Conservation (phyloP, 495 filamentous ascomycete genomes). For the Aspergillus bridgeri region DNA sequence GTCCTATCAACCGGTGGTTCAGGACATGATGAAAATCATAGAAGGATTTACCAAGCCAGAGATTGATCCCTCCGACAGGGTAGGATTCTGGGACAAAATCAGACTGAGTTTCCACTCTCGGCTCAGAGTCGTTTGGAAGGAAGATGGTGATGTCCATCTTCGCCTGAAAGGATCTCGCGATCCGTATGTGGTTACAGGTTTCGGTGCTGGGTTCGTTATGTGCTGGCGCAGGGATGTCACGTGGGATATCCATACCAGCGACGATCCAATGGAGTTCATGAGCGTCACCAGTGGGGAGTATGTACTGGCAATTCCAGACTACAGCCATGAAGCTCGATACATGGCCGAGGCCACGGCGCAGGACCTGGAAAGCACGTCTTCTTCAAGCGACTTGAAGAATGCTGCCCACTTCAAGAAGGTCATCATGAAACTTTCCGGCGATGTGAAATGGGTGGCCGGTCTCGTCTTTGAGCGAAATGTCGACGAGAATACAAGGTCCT, state of each 20-base stretch:
- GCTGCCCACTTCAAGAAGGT: conserved; percentile 91
- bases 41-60: conserved; percentile 96
- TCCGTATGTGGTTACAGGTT: conserved; percentile 88
- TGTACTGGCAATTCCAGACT: conserved; percentile 89
- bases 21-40: conserved; percentile 99
- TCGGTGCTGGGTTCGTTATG: conserved; percentile 94
- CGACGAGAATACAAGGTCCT: conserved; percentile 61
- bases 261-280: conserved; percentile 91
- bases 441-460: conserved; percentile 85
- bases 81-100: conserved; percentile 99
- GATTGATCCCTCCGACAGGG: conserved; percentile 85
- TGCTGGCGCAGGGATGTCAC: conserved; percentile 92
- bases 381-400: conserved; percentile 63
- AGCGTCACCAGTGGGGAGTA: conserved; percentile 92
- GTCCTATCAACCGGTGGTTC: conserved; percentile 96
- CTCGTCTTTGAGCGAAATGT: conserved; percentile 87
- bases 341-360: conserved; percentile 51
- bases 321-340: conserved; percentile 79
- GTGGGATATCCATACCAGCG: conserved; percentile 75
- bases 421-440: conserved; percentile 95
- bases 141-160: conserved; percentile 93
- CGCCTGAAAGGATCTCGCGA: conserved; percentile 89
- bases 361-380: conserved; percentile 61
- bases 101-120: conserved; percentile 92
- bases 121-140: conserved; percentile 83